A percentile compares a stretch with the other conserved stretches of the same genome.
These are phyloP conservation scores for Pseudocercospora musae DNA, from an alignment of 2,329 filamentous ascomycete species.

Conservation along the genomic window DNA sequence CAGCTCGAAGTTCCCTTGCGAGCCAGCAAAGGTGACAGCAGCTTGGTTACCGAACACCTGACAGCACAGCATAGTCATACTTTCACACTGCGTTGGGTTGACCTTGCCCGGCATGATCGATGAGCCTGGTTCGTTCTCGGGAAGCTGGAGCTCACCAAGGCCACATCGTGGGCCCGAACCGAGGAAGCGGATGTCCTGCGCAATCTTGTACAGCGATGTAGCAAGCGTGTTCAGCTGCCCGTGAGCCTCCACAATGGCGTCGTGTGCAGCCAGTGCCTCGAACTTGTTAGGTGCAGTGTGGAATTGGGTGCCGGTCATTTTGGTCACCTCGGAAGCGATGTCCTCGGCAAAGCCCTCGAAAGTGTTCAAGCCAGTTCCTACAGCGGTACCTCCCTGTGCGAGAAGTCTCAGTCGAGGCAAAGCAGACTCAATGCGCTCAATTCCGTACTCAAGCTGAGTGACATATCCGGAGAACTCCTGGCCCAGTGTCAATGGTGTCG, in stretches of 20 bases:
- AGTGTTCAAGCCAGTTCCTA: constrained; percentile 96
- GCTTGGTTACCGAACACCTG: constrained; percentile 98
- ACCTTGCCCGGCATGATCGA: constrained; percentile 99
- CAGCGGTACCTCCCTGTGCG: constrained; percentile 93
- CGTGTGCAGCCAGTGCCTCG: constrained; percentile 91
- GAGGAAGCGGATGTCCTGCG: constrained; percentile 95
- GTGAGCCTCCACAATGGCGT: constrained; percentile 90
- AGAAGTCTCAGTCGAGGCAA: constrained; percentile 82
- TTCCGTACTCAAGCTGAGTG: constrained; percentile 85
- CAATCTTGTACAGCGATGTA: constrained; percentile 91
- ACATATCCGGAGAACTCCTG: constrained; percentile 99
- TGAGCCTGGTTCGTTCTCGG: constrained; percentile 96
- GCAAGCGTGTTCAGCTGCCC: constrained; percentile 93
- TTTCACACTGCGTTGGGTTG: constrained; percentile 97
- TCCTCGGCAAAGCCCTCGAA: constrained; percentile 93
- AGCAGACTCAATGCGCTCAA: constrained; percentile 77
- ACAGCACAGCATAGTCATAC: constrained; percentile 93
- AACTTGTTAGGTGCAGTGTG: constrained; percentile 99
- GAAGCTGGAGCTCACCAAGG: constrained; percentile 85
- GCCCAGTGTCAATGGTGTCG: constrained; percentile 88
- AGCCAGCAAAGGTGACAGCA: constrained; percentile 87
- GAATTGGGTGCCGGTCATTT: constrained; percentile 91
- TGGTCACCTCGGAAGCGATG: constrained; percentile 84
- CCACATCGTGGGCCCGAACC: constrained; percentile 94
- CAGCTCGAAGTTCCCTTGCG: constrained; percentile 97